Evolutionary conservation across 2,329 filamentous ascomycete genomes (phyloP).

Genomic region (Penicillium occitanis): DNA sequence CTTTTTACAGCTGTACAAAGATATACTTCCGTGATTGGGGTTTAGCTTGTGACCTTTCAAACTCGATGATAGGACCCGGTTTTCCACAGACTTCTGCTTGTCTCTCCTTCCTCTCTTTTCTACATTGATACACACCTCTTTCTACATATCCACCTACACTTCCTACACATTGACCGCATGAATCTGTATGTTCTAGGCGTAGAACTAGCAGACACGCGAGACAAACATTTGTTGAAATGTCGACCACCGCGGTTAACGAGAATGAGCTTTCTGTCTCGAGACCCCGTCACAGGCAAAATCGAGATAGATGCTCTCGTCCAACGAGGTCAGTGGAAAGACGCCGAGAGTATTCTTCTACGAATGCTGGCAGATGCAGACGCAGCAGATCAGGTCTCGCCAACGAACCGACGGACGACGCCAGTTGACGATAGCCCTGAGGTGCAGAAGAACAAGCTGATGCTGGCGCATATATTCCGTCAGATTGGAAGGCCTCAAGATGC

Average conservation of each 20-base stretch:
- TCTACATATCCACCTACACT: not conserved
- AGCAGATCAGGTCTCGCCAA: not conserved
- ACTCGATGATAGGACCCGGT: not conserved
- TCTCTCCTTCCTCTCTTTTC: not conserved
- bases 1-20: not conserved
- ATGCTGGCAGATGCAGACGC: conserved; percentile 13
- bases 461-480: conserved; percentile 21
- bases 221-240: conserved; percentile 20
- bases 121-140: not conserved
- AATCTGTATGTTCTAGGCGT: conserved; percentile 14
- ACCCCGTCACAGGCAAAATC: conserved; percentile 16
- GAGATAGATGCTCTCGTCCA: conserved; percentile 22
- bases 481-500: conserved; percentile 19
- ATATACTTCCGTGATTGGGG: not conserved
- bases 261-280: conserved; percentile 23
- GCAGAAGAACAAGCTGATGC: conserved; percentile 21
- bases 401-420: not conserved
- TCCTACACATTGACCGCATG: not conserved
- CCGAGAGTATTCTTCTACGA: conserved; percentile 18
- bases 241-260: conserved; percentile 14
- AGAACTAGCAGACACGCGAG: conserved; percentile 16
- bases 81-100: not conserved
- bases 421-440: conserved; percentile 15
- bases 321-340: conserved; percentile 20
- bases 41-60: not conserved